Base-by-base conservation (phyloP, 495 filamentous ascomycete species). In the Aspergillus wentii region DNA sequence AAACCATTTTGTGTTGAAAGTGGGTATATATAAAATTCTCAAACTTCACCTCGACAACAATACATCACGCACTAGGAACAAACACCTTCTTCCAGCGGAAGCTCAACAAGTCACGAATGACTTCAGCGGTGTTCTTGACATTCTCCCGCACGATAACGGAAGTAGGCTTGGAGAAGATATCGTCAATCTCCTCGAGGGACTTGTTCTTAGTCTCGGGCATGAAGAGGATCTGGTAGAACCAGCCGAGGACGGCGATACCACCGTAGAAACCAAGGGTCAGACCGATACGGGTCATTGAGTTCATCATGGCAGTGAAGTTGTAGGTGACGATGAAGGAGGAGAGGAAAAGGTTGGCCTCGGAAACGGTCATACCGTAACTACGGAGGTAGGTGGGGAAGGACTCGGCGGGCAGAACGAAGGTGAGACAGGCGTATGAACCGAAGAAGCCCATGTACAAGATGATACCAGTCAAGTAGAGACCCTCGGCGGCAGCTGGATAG, bases 141-240 rank as follows among this genome's bases (percentile, higher is more conserved):
- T 78, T 77, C 56, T 70, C 52, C 46, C 54, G 54, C 2, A 79
- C 73, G 39, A 80, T 63, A 34, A 71, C 59, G n/a, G 66, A 62
- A 4, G 76, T 79, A 11, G 75, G 74, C 51, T 68, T 56, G 3
- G 61, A 64, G 56, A 80, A 79, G 14, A 79, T 52, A 43, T 74
- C 62, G 49, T 80, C 74, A 33, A 80, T 78, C 51, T 79, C 75
- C 22, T 25, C 22, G 6, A 25, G 22, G 5, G 22, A 25, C 22
- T 74, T 74, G 44, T 79, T 76, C 60, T 78, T 79, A 2, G 76
- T 80, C 61, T 80, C 76, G 0, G 75, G 75, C 75, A 79, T 79
- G 54, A 80, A 80, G 17, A 78, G 41, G 14, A 78, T 61, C 57
- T 78, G 74, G 45, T 78, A 78, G 39, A 75, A 51, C 72, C 72